Base-by-base conservation (phyloP, 441 rosid genomes). In the Aquilaria agallochum region DNA sequence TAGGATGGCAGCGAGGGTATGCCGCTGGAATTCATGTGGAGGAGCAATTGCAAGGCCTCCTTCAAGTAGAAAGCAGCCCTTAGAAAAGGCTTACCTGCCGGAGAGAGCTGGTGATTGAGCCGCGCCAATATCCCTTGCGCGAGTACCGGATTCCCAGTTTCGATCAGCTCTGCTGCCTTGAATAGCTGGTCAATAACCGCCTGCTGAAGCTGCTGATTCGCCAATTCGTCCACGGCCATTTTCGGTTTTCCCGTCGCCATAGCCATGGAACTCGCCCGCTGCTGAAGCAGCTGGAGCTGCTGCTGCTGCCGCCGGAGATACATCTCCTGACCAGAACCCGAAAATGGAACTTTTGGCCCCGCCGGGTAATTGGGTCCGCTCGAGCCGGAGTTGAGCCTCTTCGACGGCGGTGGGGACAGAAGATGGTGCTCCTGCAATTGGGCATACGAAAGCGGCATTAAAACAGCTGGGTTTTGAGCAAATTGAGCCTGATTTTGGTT, bases 111-210 rank as follows among this genome's bases (percentile, higher is more conserved):
- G 82, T 95, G 99, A 95, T 95, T 95, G 98, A 95, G 99, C 99
- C 98, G 99, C 99, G 99, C 99, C 99, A 95, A 95, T 95, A 95
- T 95, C 99, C 80, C 95, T 82, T 95, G 99, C 93, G 98, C 99
- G 92, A 78, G 88, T 68, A 71, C 67, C 70, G 73, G 68, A 62
- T 85, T 86, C 57, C 88, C 83, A 67, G 79, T 80, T 71, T 79
- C 96, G 71, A 89, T 79, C 64, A 80, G 77, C 83, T 89, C 96
- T 61, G 81, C 80, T 31, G 81, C 84, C 72, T 82, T 83, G 13
- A 74, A 69, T 42, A 89, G 66, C 61, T 80, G 87, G 66, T 86
- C 87, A 7, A 66, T 70, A 57, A 88, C 68, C 46, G 80, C 77
- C 74, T 79, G 79, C 69, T 83, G 79, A 65, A 71, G 71, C 77